These are phyloP conservation scores for Codiaeum variegatum DNA, from an alignment of 441 rosid genomes.

Conservation along the genomic window DNA sequence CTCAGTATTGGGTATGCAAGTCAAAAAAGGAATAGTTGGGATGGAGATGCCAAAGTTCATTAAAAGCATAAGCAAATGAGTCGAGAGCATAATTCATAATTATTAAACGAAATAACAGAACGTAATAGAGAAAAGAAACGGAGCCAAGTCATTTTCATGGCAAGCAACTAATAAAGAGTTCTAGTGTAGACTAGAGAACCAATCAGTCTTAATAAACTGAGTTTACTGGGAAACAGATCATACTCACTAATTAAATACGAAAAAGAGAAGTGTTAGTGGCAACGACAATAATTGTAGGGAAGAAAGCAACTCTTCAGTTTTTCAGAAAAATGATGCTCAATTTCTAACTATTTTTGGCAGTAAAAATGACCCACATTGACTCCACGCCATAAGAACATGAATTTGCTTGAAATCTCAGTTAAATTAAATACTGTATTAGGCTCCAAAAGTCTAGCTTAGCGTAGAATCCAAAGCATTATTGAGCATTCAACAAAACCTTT, in stretches of 20 bases:
- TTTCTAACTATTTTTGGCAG: not conserved
- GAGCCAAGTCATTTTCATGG: not conserved
- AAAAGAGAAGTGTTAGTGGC: not conserved
- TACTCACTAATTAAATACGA: not conserved
- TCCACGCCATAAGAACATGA: not conserved
- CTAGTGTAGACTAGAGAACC: not conserved
- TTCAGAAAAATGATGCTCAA: not conserved
- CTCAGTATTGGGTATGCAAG: no score
- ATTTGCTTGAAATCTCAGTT: not conserved
- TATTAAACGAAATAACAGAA: no score
- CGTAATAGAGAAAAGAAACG: no score
- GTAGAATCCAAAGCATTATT: conserved; percentile 4
- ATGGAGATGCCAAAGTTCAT: no score
- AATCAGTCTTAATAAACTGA: conserved; percentile 8
- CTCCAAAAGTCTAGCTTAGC: not conserved
- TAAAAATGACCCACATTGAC: conserved; percentile 1
- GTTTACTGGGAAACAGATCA: not conserved
- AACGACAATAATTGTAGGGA: conserved; percentile 12
- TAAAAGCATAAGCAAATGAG: no score
- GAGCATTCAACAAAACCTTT: not conserved
- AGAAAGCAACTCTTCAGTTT: conserved; percentile 6
- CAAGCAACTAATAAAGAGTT: not conserved
- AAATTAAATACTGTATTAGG: not conserved
- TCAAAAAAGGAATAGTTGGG: no score
- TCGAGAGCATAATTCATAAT: no score